Evolutionary conservation across 148 eudicot genomes (phyloP), one percentile per base, ranked within the genome.

Genomic region (Cornus suecica): DNA sequence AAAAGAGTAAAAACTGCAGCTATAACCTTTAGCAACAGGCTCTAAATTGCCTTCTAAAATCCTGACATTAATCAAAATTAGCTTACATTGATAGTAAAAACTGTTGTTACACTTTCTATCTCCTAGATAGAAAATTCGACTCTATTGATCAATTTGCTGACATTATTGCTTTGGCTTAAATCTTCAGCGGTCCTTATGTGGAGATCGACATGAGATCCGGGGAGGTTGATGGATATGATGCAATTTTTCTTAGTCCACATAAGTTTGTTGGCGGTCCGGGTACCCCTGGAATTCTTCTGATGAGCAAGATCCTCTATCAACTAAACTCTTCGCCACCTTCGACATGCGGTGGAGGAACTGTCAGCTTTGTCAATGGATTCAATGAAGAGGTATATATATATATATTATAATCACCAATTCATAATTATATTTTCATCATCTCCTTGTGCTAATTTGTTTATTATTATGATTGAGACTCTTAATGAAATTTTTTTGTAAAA

Each of bases 201-300:
- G 82, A 87, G 67, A 84, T 87, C 8, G 70, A 77, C 45, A 87
- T 84, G 89, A 87, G 45, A 82, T 84, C 87, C 0, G 89, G 89
- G 22, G 84, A 84, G 52, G 11, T 76, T 5, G 87, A 84, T 48
- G 89, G 89, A 14, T 87, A 75, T 48, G 89, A 87, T 84, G 89
- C 87, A 3, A 62, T 84, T 10, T 87, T 84, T 31, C 65, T 84
- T 3, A 84, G 89, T 58, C 86, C 89, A 28, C 89, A 84, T 54
- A 87, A 87, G 74, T 87, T 87, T 32, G 24, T 84, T 1, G 87
- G 89, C 2, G 89, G 89, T 10, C 86, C 87, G 4, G 87, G 84
- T 20, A 80, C 79, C 45, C 87, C 89, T 0, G 89, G 89, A 32
- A 78, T 87, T 20, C 74, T 87, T 30, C 72, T 87, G 0, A 80